Percentiles rank a stretch among this genome's conserved stretches.
Evolutionary conservation across 768 basidiomycete genomes (phyloP).

Genomic region (Lactifluus echinatus): DNA sequence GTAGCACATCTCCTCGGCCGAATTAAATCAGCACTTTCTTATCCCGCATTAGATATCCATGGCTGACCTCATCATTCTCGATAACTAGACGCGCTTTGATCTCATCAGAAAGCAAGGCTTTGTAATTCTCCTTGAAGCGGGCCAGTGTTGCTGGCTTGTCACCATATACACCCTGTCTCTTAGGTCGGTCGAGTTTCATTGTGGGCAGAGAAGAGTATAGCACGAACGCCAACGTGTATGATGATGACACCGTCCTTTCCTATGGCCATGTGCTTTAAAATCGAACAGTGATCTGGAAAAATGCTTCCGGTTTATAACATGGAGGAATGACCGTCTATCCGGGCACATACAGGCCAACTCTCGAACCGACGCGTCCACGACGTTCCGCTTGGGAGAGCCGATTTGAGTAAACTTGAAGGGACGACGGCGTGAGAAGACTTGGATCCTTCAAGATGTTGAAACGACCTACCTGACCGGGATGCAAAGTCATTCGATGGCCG

Average conservation of each 20-base stretch:
- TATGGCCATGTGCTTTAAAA: constrained; percentile 78
- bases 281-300: constrained; percentile 61
- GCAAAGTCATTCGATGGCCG: constrained; percentile 65
- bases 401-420: constrained; percentile 53
- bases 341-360: constrained; percentile 51
- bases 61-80: constrained; percentile 86
- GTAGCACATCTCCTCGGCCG: constrained; percentile 56
- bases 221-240: constrained; percentile 67
- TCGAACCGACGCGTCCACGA: constrained; percentile 65
- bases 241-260: constrained; percentile 85
- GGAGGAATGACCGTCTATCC: background rate
- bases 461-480: constrained; percentile 61
- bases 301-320: background rate
- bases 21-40: background rate
- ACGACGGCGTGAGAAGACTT: background rate
- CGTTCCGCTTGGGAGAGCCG: constrained; percentile 67
- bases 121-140: constrained; percentile 66
- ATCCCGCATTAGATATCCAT: background rate
- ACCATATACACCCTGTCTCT: constrained; percentile 58
- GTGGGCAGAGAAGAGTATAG: background rate
- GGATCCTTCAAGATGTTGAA: too few relatives aligned
- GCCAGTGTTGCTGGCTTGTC: constrained; percentile 65
- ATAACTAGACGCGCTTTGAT: constrained; percentile 71
- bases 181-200: background rate
- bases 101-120: constrained; percentile 44